Percentiles rank a stretch among this genome's conserved stretches.
These are phyloP conservation scores for Vickermania ingenoplastis DNA, from an alignment of 208 protist genomes.

Conservation along the genomic window DNA sequence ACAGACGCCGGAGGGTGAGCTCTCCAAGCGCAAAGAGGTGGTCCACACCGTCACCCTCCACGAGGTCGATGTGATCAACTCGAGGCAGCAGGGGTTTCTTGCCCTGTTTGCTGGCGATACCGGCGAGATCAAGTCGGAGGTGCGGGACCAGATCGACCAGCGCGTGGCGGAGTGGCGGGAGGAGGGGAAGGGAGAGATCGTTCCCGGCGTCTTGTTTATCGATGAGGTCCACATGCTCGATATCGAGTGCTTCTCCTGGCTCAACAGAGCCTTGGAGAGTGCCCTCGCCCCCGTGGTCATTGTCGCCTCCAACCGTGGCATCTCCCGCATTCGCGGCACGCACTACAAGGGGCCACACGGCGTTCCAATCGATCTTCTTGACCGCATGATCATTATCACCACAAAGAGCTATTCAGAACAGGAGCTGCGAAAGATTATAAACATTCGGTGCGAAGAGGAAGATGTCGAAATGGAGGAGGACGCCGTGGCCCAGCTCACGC, in stretches of 20 bases:
- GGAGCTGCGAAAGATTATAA: constrained; percentile 96
- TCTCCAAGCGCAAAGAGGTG: constrained; percentile 99
- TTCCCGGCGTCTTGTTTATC: constrained; percentile 97
- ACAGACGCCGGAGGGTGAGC: constrained; percentile 97
- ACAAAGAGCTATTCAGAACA: constrained; percentile 94
- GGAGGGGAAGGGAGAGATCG: constrained; percentile 99
- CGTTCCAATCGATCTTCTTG: constrained; percentile 97
- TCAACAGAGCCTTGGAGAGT: constrained; percentile 99
- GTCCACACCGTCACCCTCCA: constrained; percentile 99
- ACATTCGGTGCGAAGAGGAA: constrained; percentile 98
- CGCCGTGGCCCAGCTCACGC: constrained; percentile 93
- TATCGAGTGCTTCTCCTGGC: constrained; percentile 99
- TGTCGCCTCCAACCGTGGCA: constrained; percentile 99
- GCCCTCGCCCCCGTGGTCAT: constrained; percentile 98
- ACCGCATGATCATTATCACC: constrained; percentile 98
- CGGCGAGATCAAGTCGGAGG: constrained; percentile 99
- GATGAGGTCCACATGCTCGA: constrained; percentile 99
- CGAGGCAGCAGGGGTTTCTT: constrained; percentile 97
- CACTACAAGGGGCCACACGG: constrained; percentile 98
- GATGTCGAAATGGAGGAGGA: constrained; percentile 98
- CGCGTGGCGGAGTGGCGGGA: constrained; percentile 99
- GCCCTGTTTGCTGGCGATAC: constrained; percentile 99
- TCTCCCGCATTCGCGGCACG: constrained; percentile 98
- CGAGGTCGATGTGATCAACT: constrained; percentile 99
- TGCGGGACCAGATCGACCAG: constrained; percentile 99